Evolutionary conservation across 331 rosid genomes (phyloP).

Genomic region (Phaseolus coccineus): DNA sequence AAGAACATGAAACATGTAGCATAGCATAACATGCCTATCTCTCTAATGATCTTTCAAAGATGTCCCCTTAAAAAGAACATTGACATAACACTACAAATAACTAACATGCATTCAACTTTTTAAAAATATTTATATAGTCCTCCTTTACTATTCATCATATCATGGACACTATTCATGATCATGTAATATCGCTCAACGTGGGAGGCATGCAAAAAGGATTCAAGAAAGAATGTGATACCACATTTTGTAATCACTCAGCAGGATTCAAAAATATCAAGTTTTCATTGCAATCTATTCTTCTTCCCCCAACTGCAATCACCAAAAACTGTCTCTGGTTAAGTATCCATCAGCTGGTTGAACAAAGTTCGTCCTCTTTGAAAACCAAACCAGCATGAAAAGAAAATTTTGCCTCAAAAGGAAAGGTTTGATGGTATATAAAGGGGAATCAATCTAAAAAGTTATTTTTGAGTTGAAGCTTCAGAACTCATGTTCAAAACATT

Average conservation of each 20-base stretch:
- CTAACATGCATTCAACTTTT: neutral
- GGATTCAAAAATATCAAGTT: constrained; percentile 26
- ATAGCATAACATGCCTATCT: neutral
- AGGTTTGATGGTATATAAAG: neutral
- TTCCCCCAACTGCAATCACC: constrained; percentile 21
- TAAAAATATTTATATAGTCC: neutral
- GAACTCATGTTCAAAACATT: neutral
- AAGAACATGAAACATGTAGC: neutral
- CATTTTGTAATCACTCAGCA: constrained; percentile 11
- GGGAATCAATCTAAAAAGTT: constrained; percentile 3
- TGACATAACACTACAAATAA: neutral
- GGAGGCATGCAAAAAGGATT: constrained; percentile 1
- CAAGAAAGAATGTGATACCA: neutral
- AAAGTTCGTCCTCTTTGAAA: constrained; percentile 18
- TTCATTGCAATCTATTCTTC: constrained; percentile 10
- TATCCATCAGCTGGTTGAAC: constrained; percentile 9
- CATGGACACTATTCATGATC: constrained; percentile 6
- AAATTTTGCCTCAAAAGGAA: neutral
- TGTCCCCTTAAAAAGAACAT: neutral
- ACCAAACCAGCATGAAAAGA: constrained; percentile 13
- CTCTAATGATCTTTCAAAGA: constrained; percentile 8
- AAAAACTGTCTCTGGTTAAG: constrained; percentile 17
- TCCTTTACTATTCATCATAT: neutral
- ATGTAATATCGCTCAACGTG: constrained; percentile 21
- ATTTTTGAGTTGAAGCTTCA: neutral